Evolutionary conservation across 345 rosid species (phyloP).

Genomic region (Noccaea bulbosa): DNA sequence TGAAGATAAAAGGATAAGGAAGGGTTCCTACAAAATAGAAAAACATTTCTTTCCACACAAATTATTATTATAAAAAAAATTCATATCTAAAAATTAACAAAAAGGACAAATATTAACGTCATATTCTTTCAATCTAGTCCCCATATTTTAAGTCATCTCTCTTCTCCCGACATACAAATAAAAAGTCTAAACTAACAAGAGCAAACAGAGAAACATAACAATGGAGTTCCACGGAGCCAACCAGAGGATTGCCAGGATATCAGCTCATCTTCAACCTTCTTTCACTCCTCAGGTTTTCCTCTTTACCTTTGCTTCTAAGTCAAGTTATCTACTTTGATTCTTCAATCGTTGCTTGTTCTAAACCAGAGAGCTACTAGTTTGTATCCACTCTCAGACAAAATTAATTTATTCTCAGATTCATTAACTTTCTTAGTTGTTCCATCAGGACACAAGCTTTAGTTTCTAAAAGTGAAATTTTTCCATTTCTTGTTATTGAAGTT

Average conservation of each 20-base stretch:
- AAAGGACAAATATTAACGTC: slow-evolving; percentile 42
- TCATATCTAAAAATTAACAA: not conserved
- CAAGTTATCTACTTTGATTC: slow-evolving; percentile 25
- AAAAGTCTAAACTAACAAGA: slow-evolving; percentile 13
- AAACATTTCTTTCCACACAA: slow-evolving; percentile 57
- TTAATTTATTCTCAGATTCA: not conserved
- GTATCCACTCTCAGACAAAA: slow-evolving; percentile 7
- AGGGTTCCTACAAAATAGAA: slow-evolving; percentile 29
- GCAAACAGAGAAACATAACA: slow-evolving; percentile 26
- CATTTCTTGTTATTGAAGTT: not conserved
- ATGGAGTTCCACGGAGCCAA: slow-evolving; percentile 61
- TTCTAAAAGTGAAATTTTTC: not conserved
- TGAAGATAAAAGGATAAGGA: slow-evolving; percentile 56
- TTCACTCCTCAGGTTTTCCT: slow-evolving; percentile 52
- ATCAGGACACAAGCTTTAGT: slow-evolving; percentile 2
- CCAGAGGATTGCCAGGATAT: slow-evolving; percentile 61
- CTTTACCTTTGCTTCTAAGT: slow-evolving; percentile 11
- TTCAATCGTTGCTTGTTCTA: slow-evolving; percentile 1
- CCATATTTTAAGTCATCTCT: slow-evolving; percentile 42
- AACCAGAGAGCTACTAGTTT: not conserved
- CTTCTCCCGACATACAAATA: slow-evolving; percentile 23
- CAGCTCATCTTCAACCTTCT: slow-evolving; percentile 70
- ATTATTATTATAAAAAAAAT: not conserved
- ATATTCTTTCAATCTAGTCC: slow-evolving; percentile 51
- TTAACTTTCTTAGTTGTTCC: not conserved